Percentiles rank a stretch among this genome's conserved stretches.
These are phyloP conservation scores for Ajuga reptans DNA, from an alignment of 305 asterid genomes.

Conservation along the genomic window DNA sequence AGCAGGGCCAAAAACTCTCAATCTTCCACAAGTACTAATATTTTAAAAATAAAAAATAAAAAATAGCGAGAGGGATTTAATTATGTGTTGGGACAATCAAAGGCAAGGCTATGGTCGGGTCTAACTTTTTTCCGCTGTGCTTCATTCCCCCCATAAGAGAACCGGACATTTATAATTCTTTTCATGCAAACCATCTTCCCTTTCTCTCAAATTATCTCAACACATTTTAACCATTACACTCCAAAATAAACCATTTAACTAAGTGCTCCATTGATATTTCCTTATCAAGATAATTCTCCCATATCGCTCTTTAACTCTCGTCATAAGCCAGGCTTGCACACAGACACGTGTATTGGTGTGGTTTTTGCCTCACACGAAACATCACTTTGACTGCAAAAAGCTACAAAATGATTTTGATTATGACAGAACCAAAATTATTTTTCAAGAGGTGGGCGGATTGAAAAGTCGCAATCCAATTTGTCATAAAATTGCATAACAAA, in stretches of 20 bases:
- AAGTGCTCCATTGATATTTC: neutral
- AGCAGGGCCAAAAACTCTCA: too few relatives aligned
- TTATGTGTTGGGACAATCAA: too few relatives aligned
- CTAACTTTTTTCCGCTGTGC: neutral
- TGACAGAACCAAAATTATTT: neutral
- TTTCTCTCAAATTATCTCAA: neutral
- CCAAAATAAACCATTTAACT: neutral
- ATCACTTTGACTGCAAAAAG: neutral
- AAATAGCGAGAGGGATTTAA: too few relatives aligned
- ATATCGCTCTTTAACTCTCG: neutral
- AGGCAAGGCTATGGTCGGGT: neutral
- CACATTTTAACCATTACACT: neutral
- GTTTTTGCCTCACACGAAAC: neutral
- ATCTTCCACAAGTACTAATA: too few relatives aligned
- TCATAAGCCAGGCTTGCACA: neutral
- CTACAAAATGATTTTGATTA: neutral
- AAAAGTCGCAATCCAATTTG: neutral
- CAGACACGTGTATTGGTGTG: neutral
- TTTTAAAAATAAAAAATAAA: too few relatives aligned
- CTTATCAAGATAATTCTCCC: neutral
- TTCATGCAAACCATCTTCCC: neutral
- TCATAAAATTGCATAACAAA: neutral
- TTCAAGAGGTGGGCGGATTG: slow-evolving; percentile 5
- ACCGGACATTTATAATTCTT: neutral
- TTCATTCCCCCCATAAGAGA: neutral